Conservation (phyloP, 495 filamentous ascomycete genomes). For the Penicillium steckii region DNA sequence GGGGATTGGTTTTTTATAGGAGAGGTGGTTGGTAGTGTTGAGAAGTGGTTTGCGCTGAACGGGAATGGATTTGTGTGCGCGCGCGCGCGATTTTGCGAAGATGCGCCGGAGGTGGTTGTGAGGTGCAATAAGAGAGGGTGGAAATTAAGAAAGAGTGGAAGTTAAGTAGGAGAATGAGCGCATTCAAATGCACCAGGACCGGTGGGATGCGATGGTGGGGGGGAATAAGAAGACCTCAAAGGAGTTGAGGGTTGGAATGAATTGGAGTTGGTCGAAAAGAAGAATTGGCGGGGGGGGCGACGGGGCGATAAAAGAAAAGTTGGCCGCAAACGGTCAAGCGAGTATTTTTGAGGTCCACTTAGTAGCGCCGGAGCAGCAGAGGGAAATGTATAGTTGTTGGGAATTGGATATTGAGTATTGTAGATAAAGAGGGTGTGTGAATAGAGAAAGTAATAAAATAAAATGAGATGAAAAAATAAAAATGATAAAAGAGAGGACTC, state of each 20-base stretch:
- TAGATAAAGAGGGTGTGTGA: background rate
- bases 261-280: constrained; percentile 21
- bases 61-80: constrained; percentile 23
- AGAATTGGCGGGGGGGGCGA: constrained; percentile 19
- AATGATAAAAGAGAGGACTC: background rate
- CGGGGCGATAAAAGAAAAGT: constrained; percentile 26
- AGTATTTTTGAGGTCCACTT: constrained; percentile 21
- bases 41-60: constrained; percentile 6
- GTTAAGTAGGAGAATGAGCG: constrained; percentile 20
- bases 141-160: constrained; percentile 21
- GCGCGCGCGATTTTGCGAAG: constrained; percentile 20
- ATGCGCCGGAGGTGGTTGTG: constrained; percentile 40
- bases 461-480: background rate
- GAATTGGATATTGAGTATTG: constrained; percentile 1
- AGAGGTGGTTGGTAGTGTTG: constrained; percentile 4
- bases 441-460: background rate
- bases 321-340: constrained; percentile 33
- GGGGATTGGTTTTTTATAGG: constrained; percentile 1
- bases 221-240: background rate
- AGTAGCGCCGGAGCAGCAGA: background rate
- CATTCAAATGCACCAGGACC: constrained; percentile 26
- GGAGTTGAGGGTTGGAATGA: constrained; percentile 13
- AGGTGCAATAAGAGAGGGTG: constrained; percentile 21
- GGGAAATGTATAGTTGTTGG: background rate
- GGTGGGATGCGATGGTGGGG: constrained; percentile 31